Evolutionary conservation across 768 basidiomycete species (phyloP).

Genomic region (Paxillus involutus): DNA sequence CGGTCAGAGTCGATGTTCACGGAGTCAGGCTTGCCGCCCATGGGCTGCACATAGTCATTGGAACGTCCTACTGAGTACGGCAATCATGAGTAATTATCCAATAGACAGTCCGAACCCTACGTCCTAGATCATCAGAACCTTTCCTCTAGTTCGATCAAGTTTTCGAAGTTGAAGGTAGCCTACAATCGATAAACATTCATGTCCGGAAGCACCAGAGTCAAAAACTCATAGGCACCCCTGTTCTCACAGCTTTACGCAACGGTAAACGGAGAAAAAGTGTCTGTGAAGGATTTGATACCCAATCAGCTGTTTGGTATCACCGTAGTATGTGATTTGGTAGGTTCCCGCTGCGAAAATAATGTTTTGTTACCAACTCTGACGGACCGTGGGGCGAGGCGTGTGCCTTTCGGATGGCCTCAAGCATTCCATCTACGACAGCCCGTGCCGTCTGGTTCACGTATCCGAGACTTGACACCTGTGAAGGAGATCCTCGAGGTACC

Average conservation of each 20-base stretch:
- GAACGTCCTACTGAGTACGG: no score
- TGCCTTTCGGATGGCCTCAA: constrained; percentile 66
- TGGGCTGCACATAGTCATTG: no score
- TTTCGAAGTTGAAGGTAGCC: no score
- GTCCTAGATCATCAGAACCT: no score
- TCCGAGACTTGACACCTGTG: constrained; percentile 72
- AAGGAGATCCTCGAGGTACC: constrained; percentile 79
- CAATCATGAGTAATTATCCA: no score
- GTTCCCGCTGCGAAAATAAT: constrained; percentile 58
- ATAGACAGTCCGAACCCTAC: no score
- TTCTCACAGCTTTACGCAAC: constrained; percentile 28
- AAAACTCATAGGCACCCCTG: not conserved
- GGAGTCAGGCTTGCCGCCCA: no score
- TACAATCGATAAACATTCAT: no score
- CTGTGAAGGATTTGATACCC: constrained; percentile 67
- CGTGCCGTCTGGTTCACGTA: constrained; percentile 71
- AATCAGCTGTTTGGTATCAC: constrained; percentile 68
- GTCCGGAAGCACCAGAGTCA: not conserved
- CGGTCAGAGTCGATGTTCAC: no score
- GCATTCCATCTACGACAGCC: constrained; percentile 70
- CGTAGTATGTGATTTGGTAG: constrained; percentile 71
- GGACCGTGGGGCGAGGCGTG: constrained; percentile 60
- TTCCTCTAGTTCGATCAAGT: no score
- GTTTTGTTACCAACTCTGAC: constrained; percentile 70
- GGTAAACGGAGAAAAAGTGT: constrained; percentile 61